Percentiles rank a stretch among this genome's conserved stretches.
Evolutionary conservation across 164 flowering plant genomes (phyloP).

Genomic region (Magnolia kwangsiensis): DNA sequence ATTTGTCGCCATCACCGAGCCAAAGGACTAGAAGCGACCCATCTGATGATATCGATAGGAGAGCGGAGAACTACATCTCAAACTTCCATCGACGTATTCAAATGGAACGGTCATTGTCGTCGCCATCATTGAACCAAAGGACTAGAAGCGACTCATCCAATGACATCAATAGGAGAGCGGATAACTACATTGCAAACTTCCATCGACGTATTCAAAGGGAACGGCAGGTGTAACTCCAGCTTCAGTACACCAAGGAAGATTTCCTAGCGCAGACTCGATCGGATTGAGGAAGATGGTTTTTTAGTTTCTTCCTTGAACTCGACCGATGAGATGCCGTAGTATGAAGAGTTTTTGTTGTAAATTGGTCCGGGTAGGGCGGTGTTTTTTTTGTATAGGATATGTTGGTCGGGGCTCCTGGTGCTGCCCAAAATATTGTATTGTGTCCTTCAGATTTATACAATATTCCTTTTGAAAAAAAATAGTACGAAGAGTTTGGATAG

Average conservation of each 20-base stretch:
- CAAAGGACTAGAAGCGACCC: slow-evolving; percentile 31
- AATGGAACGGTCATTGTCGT: slow-evolving; percentile 25
- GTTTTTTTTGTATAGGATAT: no score
- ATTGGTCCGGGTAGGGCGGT: no score
- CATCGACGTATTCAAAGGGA: slow-evolving; percentile 40
- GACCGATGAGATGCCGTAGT: no score
- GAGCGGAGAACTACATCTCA: slow-evolving; percentile 38
- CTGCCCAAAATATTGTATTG: no score
- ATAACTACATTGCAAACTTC: slow-evolving; percentile 48
- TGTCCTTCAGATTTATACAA: no score
- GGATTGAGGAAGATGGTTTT: background rate
- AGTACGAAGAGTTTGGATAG: no score
- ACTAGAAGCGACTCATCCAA: slow-evolving; percentile 30
- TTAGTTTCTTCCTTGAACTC: no score
- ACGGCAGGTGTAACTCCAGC: slow-evolving; percentile 35
- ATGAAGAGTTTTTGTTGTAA: no score
- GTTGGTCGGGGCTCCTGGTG: no score
- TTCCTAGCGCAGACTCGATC: slow-evolving; percentile 13
- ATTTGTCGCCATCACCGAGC: slow-evolving; percentile 1
- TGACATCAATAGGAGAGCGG: slow-evolving; percentile 51
- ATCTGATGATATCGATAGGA: slow-evolving; percentile 46
- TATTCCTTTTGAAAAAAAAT: no score
- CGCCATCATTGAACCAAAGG: slow-evolving; percentile 19
- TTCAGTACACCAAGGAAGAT: slow-evolving; percentile 17
- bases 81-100: no score